Evolutionary conservation across 139 green algal genomes (phyloP), one percentile per base, ranked within the genome.

Genomic region (Diplosphaera chodatii): DNA sequence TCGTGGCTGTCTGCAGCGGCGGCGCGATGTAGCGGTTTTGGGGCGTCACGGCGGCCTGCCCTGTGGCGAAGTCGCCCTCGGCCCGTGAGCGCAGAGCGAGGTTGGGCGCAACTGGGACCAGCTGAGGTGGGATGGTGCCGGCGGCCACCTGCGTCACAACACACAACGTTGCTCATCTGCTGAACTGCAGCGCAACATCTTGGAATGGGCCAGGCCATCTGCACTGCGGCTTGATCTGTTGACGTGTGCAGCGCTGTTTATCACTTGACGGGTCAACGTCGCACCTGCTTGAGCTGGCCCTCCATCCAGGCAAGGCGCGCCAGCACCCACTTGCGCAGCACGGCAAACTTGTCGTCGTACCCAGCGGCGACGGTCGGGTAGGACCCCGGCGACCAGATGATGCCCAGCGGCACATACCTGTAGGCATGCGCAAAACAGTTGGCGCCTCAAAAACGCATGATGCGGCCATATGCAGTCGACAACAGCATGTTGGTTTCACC

Each of bases 241-340:
- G n/a, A n/a, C n/a, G n/a, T n/a, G n/a, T n/a, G n/a, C n/a, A n/a
- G n/a, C n/a, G n/a, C n/a, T n/a, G n/a, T n/a, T n/a, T n/a, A n/a
- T n/a, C n/a, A n/a, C n/a, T n/a, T n/a, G n/a, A n/a, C n/a, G n/a
- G n/a, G n/a, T n/a, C n/a, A n/a, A n/a, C n/a, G n/a, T n/a, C 48
- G 13, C 48, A 25, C 48, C 48, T 59, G 48, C 18, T 25, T 32
- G 6, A 74, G 64, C 1, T 62, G 55, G 15, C 55, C 55, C 32
- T 74, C 69, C 27, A 74, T 27, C 69, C 69, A 74, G 18, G 55
- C 55, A 21, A 74, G 28, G 33, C 69, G 69, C 55, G 63, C 34
- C 32, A 74, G 56, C 33, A 64, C 32, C 69, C 69, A 74, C 32
- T 20, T 59, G 4, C 33, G 63, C 5, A 68, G 23, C 2, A 31